Evolutionary conservation across 768 basidiomycete genomes (phyloP), one percentile per base, ranked within the genome.

Genomic region (Dioszegia aurantiaca): DNA sequence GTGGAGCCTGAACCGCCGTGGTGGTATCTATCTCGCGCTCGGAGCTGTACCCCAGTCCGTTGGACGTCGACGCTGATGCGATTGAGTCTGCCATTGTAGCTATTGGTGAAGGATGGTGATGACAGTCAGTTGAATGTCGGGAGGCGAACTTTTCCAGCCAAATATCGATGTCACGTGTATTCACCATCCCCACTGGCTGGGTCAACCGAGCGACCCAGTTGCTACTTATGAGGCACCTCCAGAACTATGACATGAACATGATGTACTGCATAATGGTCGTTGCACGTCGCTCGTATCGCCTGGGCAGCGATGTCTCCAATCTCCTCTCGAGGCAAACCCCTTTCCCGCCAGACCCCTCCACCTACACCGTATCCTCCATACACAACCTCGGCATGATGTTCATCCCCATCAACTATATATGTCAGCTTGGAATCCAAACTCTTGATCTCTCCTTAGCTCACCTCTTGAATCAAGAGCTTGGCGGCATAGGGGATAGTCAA

Each of bases 401-500:
- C 92, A 95, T 95, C 10, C 90, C 91, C 89, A 94, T 90, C 68
- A 95, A 78, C 89, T 94, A 67, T 8, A 3, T 21, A 46, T 24
- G 36, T 63, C 59, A 62, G 63, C 55, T 41, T 14, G n/a, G n/a
- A n/a, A 27, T 19, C 39, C 21, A 40, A 5, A 23, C n/a, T 42
- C 33, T 30, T 3, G 19, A n/a, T 39, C 3, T 10, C 27, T 24
- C 19, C n/a, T 5, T 31, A 23, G 67, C 75, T 64, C 47, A 77
- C 77, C 66, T 78, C 76, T 48, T 77, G 76, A 60, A 77, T 76
- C 24, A 78, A 59, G 58, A 79, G 61, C 77, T 98, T 97, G 51
- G 93, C 92, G 9, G 93, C 92, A 73, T 95, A 98, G 1, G 94
- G 94, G 55, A 99, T 91, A 17, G 89, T 93, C 63, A 99, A 80